Base-by-base conservation (phyloP, 2,329 filamentous ascomycete species). In the Sporothrix brunneoviolacea region DNA sequence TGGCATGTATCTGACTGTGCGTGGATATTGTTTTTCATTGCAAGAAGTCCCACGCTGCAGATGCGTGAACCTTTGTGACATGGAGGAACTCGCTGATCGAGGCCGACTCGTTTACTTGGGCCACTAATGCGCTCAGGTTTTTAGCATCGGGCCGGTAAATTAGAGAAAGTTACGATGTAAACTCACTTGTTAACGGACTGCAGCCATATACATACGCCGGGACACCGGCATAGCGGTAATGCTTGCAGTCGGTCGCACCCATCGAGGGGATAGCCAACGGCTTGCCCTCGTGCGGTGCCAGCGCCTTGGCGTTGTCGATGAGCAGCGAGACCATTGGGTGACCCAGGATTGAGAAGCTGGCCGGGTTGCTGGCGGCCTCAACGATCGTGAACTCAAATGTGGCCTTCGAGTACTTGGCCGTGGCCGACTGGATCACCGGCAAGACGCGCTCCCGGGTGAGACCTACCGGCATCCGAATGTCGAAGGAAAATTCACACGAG, bases 211-310 rank as follows among this genome's bases (percentile, higher is more conserved):
- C 50, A 16, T 51, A 54, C 8, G 52, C 48, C 2, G 52, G 44
- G 3, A 54, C 35, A 12, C 45, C 52, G 1, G 52, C 48, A 42
- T 54, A 54, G 1, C 52, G 40, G 37, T 54, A 54, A 27, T 54
- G 52, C 45, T 54, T 54, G 41, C 52, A 54, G 36, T 54, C 49
- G 2, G 52, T 54, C 5, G 48, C 52, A 4, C 52, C 52, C 52
- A 54, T 52, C 2, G 52, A 54, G 8, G 52, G 52, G 22, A 54
- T 54, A 4, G 48, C 44, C 10, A 51, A 30, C 6, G 52, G 52
- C 24, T 32, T 28, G 4, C 42, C 45, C 2, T 32, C 41, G 10
- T 46, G 40, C 3, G 45, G 39, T 3, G 24, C 41, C n/a, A 48
- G 10, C 21, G 21, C 35, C 4, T 43, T 22, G 12, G 51, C 44